A percentile compares a stretch with the other conserved stretches of the same genome.
phyloP scores from a whole-genome alignment of 768 basidiomycete genomes.

The Hygrocybe coccinea region DNA sequence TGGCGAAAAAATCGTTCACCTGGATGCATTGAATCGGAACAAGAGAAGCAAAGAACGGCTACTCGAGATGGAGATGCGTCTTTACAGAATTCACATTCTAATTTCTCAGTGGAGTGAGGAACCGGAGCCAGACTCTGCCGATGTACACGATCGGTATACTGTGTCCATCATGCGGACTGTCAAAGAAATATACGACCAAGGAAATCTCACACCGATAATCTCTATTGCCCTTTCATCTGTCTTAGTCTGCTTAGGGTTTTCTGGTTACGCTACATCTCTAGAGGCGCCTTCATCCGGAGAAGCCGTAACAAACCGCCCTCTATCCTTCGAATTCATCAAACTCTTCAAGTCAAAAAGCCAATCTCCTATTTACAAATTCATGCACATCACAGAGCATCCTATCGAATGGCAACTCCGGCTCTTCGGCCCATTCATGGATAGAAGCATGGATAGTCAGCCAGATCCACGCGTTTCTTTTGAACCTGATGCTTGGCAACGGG shows the following conservation, averaged over 20 bases:
- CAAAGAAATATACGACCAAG: slow-evolving; percentile 39
- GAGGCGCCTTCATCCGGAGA: slow-evolving; percentile 12
- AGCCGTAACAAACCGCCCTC: slow-evolving; percentile 19
- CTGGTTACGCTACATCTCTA: slow-evolving; percentile 30
- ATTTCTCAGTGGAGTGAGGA: slow-evolving; percentile 51
- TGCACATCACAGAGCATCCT: slow-evolving; percentile 53
- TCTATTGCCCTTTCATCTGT: slow-evolving; percentile 36
- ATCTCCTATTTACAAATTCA: slow-evolving; percentile 42
- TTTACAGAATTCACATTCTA: slow-evolving; percentile 51
- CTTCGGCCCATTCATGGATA: slow-evolving; percentile 69
- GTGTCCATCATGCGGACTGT: slow-evolving; percentile 46
- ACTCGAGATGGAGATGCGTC: slow-evolving; percentile 46
- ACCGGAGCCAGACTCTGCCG: slow-evolving; percentile 30
- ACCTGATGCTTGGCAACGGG: slow-evolving; percentile 68
- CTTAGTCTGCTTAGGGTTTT: slow-evolving; percentile 46
- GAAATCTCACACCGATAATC: slow-evolving; percentile 33
- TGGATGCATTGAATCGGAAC: slow-evolving; percentile 43
- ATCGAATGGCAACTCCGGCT: slow-evolving; percentile 63
- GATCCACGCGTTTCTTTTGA: slow-evolving; percentile 59
- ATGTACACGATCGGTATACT: slow-evolving; percentile 42
- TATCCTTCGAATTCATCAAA: slow-evolving; percentile 53
- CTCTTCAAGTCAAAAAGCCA: slow-evolving; percentile 45
- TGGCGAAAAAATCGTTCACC: slow-evolving; percentile 28
- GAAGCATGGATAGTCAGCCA: slow-evolving; percentile 57
- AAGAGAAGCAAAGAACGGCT: slow-evolving; percentile 38